A percentile compares a stretch with the other conserved stretches of the same genome.
phyloP scores from a whole-genome alignment of 306 rosid genomes.

The Lablab purpureus region DNA sequence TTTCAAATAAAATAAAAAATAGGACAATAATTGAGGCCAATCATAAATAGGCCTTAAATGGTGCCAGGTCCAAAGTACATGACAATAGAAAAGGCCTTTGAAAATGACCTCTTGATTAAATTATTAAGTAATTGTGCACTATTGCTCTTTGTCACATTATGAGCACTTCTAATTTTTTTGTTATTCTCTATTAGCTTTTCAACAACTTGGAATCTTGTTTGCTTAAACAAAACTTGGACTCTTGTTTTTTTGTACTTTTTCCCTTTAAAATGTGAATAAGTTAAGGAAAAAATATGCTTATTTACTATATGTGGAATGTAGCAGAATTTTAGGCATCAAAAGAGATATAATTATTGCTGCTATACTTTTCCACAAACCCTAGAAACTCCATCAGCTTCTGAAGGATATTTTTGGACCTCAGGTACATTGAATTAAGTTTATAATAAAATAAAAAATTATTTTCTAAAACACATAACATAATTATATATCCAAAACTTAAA shows the following conservation, averaged over 20 bases:
- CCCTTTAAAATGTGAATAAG: neutral
- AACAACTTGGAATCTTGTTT: neutral
- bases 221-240: no score
- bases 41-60: neutral
- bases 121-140: neutral
- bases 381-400: neutral
- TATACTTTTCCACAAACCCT: no score
- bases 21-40: neutral
- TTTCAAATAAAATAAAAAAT: neutral
- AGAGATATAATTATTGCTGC: neutral
- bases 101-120: neutral
- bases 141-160: neutral
- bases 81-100: neutral
- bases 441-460: no score
- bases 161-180: neutral
- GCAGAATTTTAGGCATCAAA: neutral
- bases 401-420: no score
- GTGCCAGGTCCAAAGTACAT: neutral
- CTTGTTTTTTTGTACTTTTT: neutral
- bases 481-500: no score
- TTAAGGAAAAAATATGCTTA: neutral
- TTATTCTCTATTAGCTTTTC: neutral
- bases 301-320: neutral
- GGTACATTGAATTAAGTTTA: no score
- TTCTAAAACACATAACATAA: no score